Evolutionary conservation across 1,284 basidiomycete genomes (phyloP), one percentile per base, ranked within the genome.

Genomic region (Anthracocystis setariae): DNA sequence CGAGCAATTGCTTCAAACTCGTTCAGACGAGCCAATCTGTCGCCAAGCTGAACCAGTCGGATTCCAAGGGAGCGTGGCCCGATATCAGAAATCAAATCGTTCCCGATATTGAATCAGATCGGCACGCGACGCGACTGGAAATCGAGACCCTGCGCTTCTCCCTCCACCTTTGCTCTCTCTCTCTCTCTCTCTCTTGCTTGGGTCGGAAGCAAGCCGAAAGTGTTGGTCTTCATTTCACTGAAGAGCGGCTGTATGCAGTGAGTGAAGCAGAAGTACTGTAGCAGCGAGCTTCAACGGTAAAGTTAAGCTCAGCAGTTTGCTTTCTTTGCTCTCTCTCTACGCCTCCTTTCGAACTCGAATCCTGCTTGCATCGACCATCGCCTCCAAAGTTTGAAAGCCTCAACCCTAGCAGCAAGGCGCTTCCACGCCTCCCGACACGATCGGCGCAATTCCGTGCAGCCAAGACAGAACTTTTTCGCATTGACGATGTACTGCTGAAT

Each of bases 171-270:
- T n/a, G n/a, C n/a, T n/a, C n/a, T n/a, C 18, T n/a, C 8, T 20
- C n/a, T 21, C 18, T 18, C 20, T 18, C 18, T 20, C 18, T 5
- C 9, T 17, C 18, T 18, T 15, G 37, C 37, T 18, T n/a, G 12
- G 15, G 37, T 38, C 18, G 37, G 39, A 42, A n/a, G 4, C 8
- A 23, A 13, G 13, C 20, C 18, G n/a, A 23, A 42, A 42, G 39
- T 42, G 39, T 42, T 42, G 39, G 39, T 42, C 39, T 42, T 23
- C n/a, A n/a, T n/a, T n/a, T n/a, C n/a, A n/a, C n/a, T 42, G 3
- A n/a, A 42, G n/a, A 21, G 12, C 18, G 8, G 21, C 18, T 21
- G 39, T 42, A 42, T 21, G 21, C 39, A n/a, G n/a, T 18, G 29
- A 29, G n/a, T 18, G 29, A 29, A 29, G 29, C 29, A 12, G 29